A percentile compares a stretch with the other conserved stretches of the same genome.
phyloP scores from a whole-genome alignment of 306 rosid genomes.

The Vigna unguiculata region DNA sequence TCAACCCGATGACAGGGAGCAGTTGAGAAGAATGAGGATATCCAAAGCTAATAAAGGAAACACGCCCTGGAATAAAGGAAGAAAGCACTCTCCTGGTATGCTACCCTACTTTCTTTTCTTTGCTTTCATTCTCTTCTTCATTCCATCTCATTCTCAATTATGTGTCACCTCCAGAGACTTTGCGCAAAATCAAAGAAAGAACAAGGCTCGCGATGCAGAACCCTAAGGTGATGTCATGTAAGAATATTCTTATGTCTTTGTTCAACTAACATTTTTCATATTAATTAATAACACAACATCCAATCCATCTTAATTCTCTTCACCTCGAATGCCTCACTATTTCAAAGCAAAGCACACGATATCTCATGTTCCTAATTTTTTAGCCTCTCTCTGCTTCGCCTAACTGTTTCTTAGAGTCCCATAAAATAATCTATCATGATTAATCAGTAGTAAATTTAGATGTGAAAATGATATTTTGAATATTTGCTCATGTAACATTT shows the following conservation, averaged over 20 bases:
- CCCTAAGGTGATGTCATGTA: conserved; percentile 99
- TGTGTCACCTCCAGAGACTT: conserved; percentile 69
- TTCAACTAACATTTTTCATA: conserved; percentile 38
- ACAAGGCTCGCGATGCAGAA: conserved; percentile 97
- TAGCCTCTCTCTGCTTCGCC: conserved; percentile 21
- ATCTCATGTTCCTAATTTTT: neutral
- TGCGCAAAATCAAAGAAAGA: conserved; percentile 82
- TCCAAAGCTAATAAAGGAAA: conserved; percentile 93
- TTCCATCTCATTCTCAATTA: conserved; percentile 20
- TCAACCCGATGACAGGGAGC: conserved; percentile 68
- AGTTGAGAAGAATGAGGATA: conserved; percentile 79
- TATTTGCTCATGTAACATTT: neutral
- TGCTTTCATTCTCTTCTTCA: conserved; percentile 5
- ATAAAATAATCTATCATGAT: neutral
- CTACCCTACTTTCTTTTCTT: neutral
- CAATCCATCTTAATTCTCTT: conserved; percentile 4
- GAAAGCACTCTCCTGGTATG: conserved; percentile 84
- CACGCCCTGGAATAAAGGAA: conserved; percentile 97
- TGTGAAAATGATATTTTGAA: conserved; percentile 20
- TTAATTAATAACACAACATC: conserved; percentile 14
- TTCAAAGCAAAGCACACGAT: neutral
- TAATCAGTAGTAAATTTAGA: conserved; percentile 21
- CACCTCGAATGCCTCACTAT: conserved; percentile 18
- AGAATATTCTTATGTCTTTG: conserved; percentile 64
- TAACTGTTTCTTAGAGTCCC: conserved; percentile 19